Evolutionary conservation across 2,329 filamentous ascomycete species (phyloP).

Genomic region (Pseudocercospora pini-densiflorae): DNA sequence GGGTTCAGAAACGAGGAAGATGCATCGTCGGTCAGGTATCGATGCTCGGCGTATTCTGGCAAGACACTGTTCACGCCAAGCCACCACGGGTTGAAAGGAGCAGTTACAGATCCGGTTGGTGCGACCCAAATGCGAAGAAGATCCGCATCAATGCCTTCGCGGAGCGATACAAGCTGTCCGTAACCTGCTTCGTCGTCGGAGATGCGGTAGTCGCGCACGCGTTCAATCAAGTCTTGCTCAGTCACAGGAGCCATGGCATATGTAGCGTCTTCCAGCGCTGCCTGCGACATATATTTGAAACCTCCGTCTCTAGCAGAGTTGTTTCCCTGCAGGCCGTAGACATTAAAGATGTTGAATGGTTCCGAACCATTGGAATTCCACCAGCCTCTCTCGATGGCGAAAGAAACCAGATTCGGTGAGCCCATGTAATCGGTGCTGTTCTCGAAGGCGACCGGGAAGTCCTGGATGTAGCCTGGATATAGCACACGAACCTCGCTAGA

Average conservation of each 20-base stretch:
- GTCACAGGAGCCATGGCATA: conserved; percentile 54
- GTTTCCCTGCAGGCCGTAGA: conserved; percentile 39
- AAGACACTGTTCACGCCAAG: conserved; percentile 39
- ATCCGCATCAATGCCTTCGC: conserved; percentile 35
- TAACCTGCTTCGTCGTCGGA: conserved; percentile 45
- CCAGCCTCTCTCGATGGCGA: conserved; percentile 43
- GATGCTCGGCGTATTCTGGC: conserved; percentile 41
- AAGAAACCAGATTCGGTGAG: conserved; percentile 41
- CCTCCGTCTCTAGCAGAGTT: conserved; percentile 42
- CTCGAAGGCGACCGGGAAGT: conserved; percentile 41
- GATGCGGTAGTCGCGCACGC: conserved; percentile 43
- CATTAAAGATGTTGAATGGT: conserved; percentile 45
- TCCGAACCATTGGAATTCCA: conserved; percentile 39
- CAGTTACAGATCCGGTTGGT: conserved; percentile 42
- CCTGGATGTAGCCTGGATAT: conserved; percentile 45
- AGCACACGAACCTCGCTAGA: conserved; percentile 40
- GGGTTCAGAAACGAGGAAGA: conserved; percentile 41
- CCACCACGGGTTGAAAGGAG: conserved; percentile 44
- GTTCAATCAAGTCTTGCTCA: conserved; percentile 53
- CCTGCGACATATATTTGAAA: conserved; percentile 46
- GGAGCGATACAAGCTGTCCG: conserved; percentile 41
- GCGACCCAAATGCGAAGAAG: conserved; percentile 43
- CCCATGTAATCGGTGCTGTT: conserved; percentile 41
- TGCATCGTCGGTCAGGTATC: conserved; percentile 42
- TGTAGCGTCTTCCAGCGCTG: conserved; percentile 42